Percentiles rank a stretch among this genome's conserved stretches.
Evolutionary conservation across 768 basidiomycete genomes (phyloP).

Genomic region (Lactifluus echinatus): DNA sequence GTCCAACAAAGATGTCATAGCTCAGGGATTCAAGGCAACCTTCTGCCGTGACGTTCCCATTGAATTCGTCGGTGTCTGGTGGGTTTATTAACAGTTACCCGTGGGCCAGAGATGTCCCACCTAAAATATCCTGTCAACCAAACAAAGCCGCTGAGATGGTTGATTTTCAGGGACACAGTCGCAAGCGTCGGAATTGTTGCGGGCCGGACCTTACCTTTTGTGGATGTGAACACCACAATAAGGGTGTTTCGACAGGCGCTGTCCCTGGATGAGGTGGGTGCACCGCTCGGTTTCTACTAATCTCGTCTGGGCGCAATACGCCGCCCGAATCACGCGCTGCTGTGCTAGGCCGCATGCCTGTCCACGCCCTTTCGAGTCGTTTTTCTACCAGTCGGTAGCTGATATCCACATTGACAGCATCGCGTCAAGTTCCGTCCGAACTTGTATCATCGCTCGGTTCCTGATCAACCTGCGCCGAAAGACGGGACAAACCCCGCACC

Average conservation of each 20-base stretch:
- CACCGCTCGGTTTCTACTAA: background rate
- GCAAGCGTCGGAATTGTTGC: conserved; percentile 62
- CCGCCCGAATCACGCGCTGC: too few species aligned
- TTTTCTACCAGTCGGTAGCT: background rate
- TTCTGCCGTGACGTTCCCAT: conserved; percentile 63
- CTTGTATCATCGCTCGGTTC: conserved; percentile 44
- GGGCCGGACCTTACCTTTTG: conserved; percentile 56
- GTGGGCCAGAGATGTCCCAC: too few species aligned
- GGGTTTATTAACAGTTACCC: too few species aligned
- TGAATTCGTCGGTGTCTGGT: conserved; percentile 82
- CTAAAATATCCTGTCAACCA: too few species aligned
- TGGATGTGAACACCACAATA: conserved; percentile 52
- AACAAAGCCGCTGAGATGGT: background rate
- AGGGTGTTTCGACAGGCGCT: conserved; percentile 70
- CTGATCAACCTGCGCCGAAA: conserved; percentile 8
- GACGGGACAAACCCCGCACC: background rate
- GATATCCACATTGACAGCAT: conserved; percentile 32
- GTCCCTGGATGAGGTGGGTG: conserved; percentile 61
- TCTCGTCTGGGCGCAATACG: too few species aligned
- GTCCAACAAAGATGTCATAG: conserved; percentile 32
- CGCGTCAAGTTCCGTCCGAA: conserved; percentile 59
- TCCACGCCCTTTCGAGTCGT: too few species aligned
- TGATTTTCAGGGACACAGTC: conserved; percentile 59
- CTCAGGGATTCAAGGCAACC: conserved; percentile 63
- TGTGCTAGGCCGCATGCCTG: too few species aligned